phyloP scores from a whole-genome alignment of 805 yeast species.

The Candida bentonensis region DNA sequence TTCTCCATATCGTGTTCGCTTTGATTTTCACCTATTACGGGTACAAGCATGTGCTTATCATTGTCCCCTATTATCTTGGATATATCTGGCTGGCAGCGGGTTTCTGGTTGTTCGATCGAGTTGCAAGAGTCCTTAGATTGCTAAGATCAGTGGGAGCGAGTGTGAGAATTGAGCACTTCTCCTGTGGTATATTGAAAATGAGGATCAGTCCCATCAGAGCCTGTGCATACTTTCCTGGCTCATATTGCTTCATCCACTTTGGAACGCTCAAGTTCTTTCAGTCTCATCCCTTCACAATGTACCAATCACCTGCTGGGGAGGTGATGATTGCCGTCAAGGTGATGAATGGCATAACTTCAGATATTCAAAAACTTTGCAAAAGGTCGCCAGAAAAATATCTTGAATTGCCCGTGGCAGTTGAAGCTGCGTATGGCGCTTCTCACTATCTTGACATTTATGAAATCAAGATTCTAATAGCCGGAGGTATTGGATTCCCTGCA shows the following conservation, averaged over 20 bases:
- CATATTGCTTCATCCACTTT: slow-evolving; percentile 38
- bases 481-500: slow-evolving; percentile 66
- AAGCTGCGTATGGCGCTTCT: slow-evolving; percentile 59
- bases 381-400: background rate
- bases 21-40: slow-evolving; percentile 14
- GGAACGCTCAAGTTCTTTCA: slow-evolving; percentile 45
- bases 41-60: background rate
- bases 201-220: slow-evolving; percentile 23
- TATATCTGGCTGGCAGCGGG: background rate
- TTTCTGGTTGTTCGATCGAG: background rate
- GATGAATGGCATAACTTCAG: background rate
- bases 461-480: slow-evolving; percentile 47
- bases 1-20: slow-evolving; percentile 41
- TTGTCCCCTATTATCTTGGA: background rate
- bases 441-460: slow-evolving; percentile 36
- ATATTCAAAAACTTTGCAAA: background rate
- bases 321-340: background rate
- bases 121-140: background rate
- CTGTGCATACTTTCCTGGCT: slow-evolving; percentile 38
- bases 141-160: background rate
- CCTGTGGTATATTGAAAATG: slow-evolving; percentile 9
- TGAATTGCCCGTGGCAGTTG: slow-evolving; percentile 23
- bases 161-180: background rate
- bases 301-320: slow-evolving; percentile 4
- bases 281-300: slow-evolving; percentile 55